Evolutionary conservation across 768 basidiomycete species (phyloP).

Genomic region (Pisolithus sp.): DNA sequence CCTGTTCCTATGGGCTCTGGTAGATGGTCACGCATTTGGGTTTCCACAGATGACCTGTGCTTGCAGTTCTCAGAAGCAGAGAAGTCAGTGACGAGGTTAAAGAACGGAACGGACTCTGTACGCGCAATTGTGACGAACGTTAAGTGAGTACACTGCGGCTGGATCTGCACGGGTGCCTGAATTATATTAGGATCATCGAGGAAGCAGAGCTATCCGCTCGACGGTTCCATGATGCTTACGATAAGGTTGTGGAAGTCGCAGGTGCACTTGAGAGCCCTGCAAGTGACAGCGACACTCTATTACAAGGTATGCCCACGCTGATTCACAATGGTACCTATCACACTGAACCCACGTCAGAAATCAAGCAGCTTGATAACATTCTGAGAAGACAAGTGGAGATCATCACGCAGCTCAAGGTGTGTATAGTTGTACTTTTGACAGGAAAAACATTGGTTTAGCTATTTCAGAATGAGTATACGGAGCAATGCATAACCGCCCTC

Average conservation of each 20-base stretch:
- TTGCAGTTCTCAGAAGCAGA: conserved; percentile 50
- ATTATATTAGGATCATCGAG: conserved; percentile 42
- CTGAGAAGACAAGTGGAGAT: conserved; percentile 57
- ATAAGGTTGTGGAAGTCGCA: conserved; percentile 47
- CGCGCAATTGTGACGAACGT: conserved; percentile 42
- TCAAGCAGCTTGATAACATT: conserved; percentile 54
- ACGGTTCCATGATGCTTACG: conserved; percentile 54
- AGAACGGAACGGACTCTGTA: conserved; percentile 53
- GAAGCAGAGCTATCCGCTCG: conserved; percentile 51
- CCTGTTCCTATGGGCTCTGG: background rate
- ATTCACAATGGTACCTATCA: background rate
- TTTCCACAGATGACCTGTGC: conserved; percentile 48
- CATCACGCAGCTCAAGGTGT: conserved; percentile 51
- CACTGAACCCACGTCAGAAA: conserved; percentile 36
- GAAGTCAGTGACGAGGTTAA: conserved; percentile 44
- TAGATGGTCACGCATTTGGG: background rate
- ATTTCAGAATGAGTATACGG: conserved; percentile 65
- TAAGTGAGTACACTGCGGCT: conserved; percentile 32
- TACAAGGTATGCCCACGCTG: conserved; percentile 40
- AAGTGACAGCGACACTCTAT: conserved; percentile 41
- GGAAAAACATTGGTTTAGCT: conserved; percentile 18
- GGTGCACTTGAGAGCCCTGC: conserved; percentile 50
- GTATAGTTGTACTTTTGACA: background rate
- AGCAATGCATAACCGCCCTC: conserved; percentile 57
- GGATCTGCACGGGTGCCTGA: background rate